Evolutionary conservation across 345 rosid species (phyloP), one percentile per base, ranked within the genome.

Genomic region (Toxicodendron radicans): DNA sequence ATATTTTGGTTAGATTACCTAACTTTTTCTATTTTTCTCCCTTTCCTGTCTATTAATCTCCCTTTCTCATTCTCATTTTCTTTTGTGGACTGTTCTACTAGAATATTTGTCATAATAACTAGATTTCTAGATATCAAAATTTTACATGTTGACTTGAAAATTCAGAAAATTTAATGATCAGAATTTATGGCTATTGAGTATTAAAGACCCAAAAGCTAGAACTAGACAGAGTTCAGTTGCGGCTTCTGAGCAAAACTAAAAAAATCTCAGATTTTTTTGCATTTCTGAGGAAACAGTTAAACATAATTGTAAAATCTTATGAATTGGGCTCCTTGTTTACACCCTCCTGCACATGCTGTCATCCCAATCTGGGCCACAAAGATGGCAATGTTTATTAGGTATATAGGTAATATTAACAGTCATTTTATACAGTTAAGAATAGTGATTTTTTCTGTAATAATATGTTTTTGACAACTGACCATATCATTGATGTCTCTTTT

Each of bases 401-500:
- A 10, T 41, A 38, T 27, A 33, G 54, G 23, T 24, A 61, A 61
- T n/a, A 32, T 30, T 24, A 30, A 38, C n/a, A 3, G n/a, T 64
- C 18, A 51, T 51, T 51, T 51, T 3, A 5, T 2, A 2, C 16
- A 18, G 18, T 51, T 51, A 51, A 51, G 18, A 4, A 2, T 51
- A 51, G n/a, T 51, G 54, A 11, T 51, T 51, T 51, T 14, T 51
- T 13, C 17, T 18, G 3, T 5, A 12, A 5, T 38, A 1, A 46
- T 27, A n/a, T 52, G 17, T 71, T 65, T 5, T 52, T 33, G 45
- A n/a, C 33, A 13, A 52, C 52, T 21, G 49, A 48, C n/a, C 14
- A 51, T 38, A 10, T 62, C 2, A 45, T 61, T 3, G 62, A 32
- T n/a, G 56, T 57, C 49, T 4, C 10, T 66, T 76, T 66, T 86